Base-by-base conservation (phyloP, 1,284 basidiomycete species). In the Trichosporon sp. region DNA sequence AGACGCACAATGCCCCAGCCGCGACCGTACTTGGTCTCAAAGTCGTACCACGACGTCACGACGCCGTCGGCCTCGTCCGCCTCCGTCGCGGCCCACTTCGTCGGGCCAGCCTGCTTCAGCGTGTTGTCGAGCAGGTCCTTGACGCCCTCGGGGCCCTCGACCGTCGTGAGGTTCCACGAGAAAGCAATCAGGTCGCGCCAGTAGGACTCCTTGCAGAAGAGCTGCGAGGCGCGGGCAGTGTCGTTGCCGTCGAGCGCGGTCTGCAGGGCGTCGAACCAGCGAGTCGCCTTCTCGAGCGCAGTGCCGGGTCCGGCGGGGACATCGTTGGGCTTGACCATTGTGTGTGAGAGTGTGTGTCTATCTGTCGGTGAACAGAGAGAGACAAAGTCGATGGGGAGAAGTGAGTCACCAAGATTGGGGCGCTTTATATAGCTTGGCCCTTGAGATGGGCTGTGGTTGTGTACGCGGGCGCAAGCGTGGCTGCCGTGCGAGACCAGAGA, bases 141-240 rank as follows among this genome's bases (percentile, higher is more conserved):
- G 44, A 66, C 82, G 62, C 74, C 74, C 4, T 74, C 58, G 13
- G 65, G 63, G 16, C 84, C 82, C 59, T 82, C 79, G 73, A 87
- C 85, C 0, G 86, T 88, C 56, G 86, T 83, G 68, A 87, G 84
- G 68, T 86, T 83, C 85, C 85, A 87, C 14, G 86, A 86, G 44
- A 88, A 78, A 0, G 85, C 81, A 34, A 88, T 82, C 68, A 86
- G 82, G 73, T 88, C 87, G 56, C 86, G 81, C 86, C 85, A 87
- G 74, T 63, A 66, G 19, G 34, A 46, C 29, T 63, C 62, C 34
- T 66, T 66, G 21, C 78, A 86, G 66, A 83, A 95, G 84, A 97
- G 75, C 79, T 95, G 95, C 33, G 95, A 93, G 3, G 90, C 87
- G 78, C 96, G 95, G 49, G 92, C 90, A 0, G 94, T 96, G 76